Conservation (phyloP, 768 basidiomycete species). For the Stropharia rugosoannulata region DNA sequence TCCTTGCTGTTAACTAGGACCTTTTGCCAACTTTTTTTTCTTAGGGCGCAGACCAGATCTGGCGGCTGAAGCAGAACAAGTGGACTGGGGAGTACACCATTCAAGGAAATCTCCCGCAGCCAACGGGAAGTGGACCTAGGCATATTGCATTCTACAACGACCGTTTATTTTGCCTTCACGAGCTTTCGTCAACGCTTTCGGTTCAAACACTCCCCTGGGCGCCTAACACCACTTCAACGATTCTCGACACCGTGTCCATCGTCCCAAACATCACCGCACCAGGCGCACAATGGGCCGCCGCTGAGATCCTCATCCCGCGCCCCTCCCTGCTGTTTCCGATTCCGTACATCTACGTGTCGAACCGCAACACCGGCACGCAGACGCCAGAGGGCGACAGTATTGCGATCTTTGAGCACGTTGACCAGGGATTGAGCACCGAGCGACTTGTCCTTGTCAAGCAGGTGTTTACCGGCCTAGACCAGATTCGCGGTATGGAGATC, state of each 20-base stretch:
- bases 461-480: conserved; percentile 62
- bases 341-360: conserved; percentile 65
- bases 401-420: conserved; percentile 54
- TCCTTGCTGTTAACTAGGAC: neutral
- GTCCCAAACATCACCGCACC: conserved; percentile 36
- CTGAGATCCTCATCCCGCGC: conserved; percentile 61
- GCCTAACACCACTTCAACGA: conserved; percentile 46
- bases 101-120: conserved; percentile 60
- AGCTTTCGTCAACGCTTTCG: conserved; percentile 54
- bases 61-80: conserved; percentile 52
- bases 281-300: conserved; percentile 46
- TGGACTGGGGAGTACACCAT: conserved; percentile 47
- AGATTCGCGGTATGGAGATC: conserved; percentile 67
- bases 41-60: conserved; percentile 69
- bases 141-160: conserved; percentile 34
- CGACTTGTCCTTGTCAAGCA: conserved; percentile 40
- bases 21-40: too few relatives aligned
- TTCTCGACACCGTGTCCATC: conserved; percentile 51
- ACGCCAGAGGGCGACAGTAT: conserved; percentile 60
- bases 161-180: conserved; percentile 53
- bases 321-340: conserved; percentile 43
- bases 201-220: conserved; percentile 55
- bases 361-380: conserved; percentile 52
- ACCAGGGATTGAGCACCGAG: conserved; percentile 29
- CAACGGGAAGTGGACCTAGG: conserved; percentile 65